Evolutionary conservation across 441 rosid genomes (phyloP).

Genomic region (Hura crepitans): DNA sequence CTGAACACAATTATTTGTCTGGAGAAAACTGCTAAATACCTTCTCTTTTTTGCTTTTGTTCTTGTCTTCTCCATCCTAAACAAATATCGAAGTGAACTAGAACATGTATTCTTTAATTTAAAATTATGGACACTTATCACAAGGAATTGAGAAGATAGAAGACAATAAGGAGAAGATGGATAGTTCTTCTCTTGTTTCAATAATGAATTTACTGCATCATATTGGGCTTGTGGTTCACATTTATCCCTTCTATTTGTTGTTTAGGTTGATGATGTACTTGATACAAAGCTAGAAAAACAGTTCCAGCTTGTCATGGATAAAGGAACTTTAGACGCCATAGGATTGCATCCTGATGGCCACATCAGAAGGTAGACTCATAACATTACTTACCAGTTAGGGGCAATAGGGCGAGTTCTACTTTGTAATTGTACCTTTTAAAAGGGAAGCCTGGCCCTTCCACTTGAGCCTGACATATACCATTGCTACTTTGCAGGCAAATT

Average conservation of each 20-base stretch:
- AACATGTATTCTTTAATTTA: too few relatives aligned
- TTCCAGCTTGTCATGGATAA: slow-evolving; percentile 88
- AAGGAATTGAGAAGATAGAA: too few relatives aligned
- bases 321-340: slow-evolving; percentile 95
- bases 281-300: slow-evolving; percentile 57
- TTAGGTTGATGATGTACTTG: slow-evolving; percentile 87
- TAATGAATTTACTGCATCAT: neutral
- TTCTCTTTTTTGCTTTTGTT: too few relatives aligned
- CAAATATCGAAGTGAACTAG: too few relatives aligned
- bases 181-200: too few relatives aligned
- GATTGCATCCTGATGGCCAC: slow-evolving; percentile 88
- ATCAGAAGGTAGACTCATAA: slow-evolving; percentile 57
- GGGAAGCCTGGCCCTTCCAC: neutral
- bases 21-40: too few relatives aligned
- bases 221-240: neutral
- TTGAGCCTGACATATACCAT: too few relatives aligned
- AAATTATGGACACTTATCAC: too few relatives aligned
- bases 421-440: neutral
- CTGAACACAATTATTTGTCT: neutral
- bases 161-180: too few relatives aligned
- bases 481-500: neutral
- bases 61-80: too few relatives aligned
- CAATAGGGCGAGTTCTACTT: neutral
- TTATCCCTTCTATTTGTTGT: slow-evolving; percentile 15
- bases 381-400: neutral